Base-by-base conservation (phyloP, 306 rosid species). In the Quercus variabilis region DNA sequence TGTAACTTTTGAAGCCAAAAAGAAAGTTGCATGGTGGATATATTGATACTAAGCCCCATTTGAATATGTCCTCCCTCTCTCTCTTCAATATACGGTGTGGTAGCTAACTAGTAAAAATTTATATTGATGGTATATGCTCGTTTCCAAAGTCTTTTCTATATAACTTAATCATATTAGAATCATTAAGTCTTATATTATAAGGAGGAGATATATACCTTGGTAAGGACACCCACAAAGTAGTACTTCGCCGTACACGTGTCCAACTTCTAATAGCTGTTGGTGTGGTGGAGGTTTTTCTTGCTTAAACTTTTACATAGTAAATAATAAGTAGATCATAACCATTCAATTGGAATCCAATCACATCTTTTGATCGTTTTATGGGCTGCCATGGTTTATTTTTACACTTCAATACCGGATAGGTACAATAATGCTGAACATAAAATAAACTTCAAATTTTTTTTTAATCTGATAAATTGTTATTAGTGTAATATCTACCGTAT, bases 1-100 rank as follows among this genome's bases (percentile, higher is more conserved):
- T 91, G 80, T 85, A 89, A 84, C 95, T 91, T 94, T 91, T 85
- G 72, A 85, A 86, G 87, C 85, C 83, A 71, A 86, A 90, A 75
- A 81, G 84, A 87, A 91, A 83, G 92, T 91, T 87, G 91, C 92
- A 91, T 86, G 85, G 79, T 83, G 85, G 91, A 88, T 41, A 41
- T 41, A 41, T 87, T 83, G 93, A 89, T 89, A 84, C 93, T 89
- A 84, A 85, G 86, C 87, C 92, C 90, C 81, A 87, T 91, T 92
- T 90, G 97, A 91, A 92, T 89, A 89, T 92, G 96, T 89, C 91
- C 90, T 90, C 60, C 73, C 76, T 82, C 81, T 81, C 78, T 31
- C 77, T 73, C 80, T 81, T 58, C 83, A 84, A 83, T 83, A 83
- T 85, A 75, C 30, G 5, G 25, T 87, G 91, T 41, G 46, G 46